Conservation (phyloP, 2,329 filamentous ascomycete genomes). For the Phyllachora maydis region DNA sequence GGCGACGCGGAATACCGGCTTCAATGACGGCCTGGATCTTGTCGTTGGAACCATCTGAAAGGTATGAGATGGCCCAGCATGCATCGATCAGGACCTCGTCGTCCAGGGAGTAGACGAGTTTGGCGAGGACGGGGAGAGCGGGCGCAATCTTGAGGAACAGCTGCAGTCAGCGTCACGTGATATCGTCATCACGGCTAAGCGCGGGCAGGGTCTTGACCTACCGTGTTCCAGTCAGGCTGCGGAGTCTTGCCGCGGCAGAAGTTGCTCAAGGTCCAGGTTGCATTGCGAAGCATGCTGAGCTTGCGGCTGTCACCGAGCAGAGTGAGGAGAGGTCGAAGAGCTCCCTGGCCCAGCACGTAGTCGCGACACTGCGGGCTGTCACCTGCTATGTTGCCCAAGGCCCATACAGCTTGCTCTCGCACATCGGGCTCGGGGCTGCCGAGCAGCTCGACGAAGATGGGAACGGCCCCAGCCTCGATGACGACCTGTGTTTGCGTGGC, state of each 20-base stretch:
- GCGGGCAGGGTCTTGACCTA: constrained; percentile 25
- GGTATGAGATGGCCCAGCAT: constrained; percentile 98
- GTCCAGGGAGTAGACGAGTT: constrained; percentile 95
- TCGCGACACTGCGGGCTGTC: constrained; percentile 96
- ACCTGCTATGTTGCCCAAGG: constrained; percentile 93
- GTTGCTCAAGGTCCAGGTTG: constrained; percentile 98
- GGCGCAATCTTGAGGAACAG: constrained; percentile 69
- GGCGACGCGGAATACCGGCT: constrained; percentile 84
- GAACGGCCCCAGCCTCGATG: constrained; percentile 92
- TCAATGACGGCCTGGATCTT: constrained; percentile 99
- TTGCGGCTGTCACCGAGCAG: constrained; percentile 94
- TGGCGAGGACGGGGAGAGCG: constrained; percentile 82
- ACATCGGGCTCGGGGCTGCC: constrained; percentile 95
- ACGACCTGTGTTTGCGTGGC: constrained; percentile 96
- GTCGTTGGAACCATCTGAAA: constrained; percentile 94
- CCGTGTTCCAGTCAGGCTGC: constrained; percentile 92
- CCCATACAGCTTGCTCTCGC: constrained; percentile 95
- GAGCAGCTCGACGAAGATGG: constrained; percentile 93
- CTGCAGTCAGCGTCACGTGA: constrained; percentile 7
- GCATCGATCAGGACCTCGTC: constrained; percentile 97
- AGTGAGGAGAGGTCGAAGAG: constrained; percentile 72
- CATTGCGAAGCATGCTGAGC: constrained; percentile 96
- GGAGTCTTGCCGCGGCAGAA: constrained; percentile 99
- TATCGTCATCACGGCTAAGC: constrained; percentile 1
- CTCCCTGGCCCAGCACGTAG: constrained; percentile 81